These are phyloP conservation scores for Codiaeum variegatum DNA, from an alignment of 441 rosid species.

Conservation along the genomic window DNA sequence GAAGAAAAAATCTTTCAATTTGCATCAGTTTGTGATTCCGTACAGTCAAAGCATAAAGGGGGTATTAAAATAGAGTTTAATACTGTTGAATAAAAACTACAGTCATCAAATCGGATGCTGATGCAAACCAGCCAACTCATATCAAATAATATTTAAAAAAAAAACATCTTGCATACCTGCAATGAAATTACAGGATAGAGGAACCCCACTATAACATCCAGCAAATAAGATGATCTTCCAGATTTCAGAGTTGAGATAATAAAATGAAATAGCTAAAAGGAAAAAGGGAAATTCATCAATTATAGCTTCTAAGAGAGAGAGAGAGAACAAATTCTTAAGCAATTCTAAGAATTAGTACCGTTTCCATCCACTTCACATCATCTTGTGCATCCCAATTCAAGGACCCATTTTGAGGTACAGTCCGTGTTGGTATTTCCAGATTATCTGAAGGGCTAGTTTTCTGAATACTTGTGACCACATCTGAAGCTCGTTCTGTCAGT, in stretches of 20 bases:
- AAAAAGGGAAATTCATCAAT: slow-evolving; percentile 21
- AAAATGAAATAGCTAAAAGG: slow-evolving; percentile 80
- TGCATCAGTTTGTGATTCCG: slow-evolving; percentile 4
- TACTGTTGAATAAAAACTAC: neutral
- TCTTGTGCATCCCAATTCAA: slow-evolving; percentile 60
- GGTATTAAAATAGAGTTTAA: neutral
- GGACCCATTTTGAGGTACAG: slow-evolving; percentile 44
- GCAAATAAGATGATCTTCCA: slow-evolving; percentile 89
- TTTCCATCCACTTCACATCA: slow-evolving; percentile 98
- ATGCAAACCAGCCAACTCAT: slow-evolving; percentile 4
- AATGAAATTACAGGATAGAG: slow-evolving; percentile 86
- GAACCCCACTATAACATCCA: slow-evolving; percentile 71
- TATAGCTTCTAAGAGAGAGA: neutral
- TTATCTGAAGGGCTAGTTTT: slow-evolving; percentile 57
- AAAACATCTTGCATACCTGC: slow-evolving; percentile 53
- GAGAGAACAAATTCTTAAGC: neutral
- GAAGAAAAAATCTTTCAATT: neutral
- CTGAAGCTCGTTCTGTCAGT: slow-evolving; percentile 71
- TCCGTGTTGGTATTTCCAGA: slow-evolving; percentile 44
- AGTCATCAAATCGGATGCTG: slow-evolving; percentile 2
- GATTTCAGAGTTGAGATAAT: slow-evolving; percentile 84
- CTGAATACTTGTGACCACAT: slow-evolving; percentile 72
- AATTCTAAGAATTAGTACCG: slow-evolving; percentile 49
- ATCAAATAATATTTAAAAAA: slow-evolving; percentile 4
- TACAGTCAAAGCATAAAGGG: neutral